Evolutionary conservation across 2,329 filamentous ascomycete genomes (phyloP), one percentile per base, ranked within the genome.

Genomic region (Aureobasidium sp.): DNA sequence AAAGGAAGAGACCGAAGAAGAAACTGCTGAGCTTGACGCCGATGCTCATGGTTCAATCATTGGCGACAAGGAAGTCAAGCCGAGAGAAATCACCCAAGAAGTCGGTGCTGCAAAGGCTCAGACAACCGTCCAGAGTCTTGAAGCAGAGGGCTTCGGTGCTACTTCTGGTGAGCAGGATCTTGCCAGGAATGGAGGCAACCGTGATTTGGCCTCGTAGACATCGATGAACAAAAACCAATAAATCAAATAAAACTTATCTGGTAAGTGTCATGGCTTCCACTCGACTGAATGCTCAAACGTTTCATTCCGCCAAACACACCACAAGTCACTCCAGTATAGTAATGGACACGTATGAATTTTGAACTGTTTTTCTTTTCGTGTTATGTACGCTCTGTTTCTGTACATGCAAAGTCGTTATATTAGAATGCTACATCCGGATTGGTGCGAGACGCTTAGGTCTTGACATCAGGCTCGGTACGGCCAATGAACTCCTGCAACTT

Each of bases 401-500:
- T 49, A 50, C 55, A 59, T 49, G 32, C 57, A 59, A 47, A 60
- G 54, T 58, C 59, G 47, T 53, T 51, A 51, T 32, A 60, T 50
- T 51, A 48, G 45, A 53, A 44, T 44, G 30, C 54, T 42, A 64
- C 16, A 32, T 54, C 30, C 41, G 10, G 14, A 9, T 13, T 3
- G 14, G 16, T 6, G 37, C 50, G 3, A 54, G 59, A 45, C 29
- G 29, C 64, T 78, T 86, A 97, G 64, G 93, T 99, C 87, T 92
- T 96, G 71, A 99, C 94, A 78, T 96, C 91, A 39, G 94, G 94
- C 80, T 96, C 89, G 69, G 91, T 91, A 64, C 92, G 87, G 73
- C 91, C 92, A 69, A 97, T 85, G 73, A 88, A 91, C 81, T 97
- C 89, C 81, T 97, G 90, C 76, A 99, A 88, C 81, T 93, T 91